Evolutionary conservation across 2,329 filamentous ascomycete species (phyloP).

Genomic region (Fusarium transvaalense): DNA sequence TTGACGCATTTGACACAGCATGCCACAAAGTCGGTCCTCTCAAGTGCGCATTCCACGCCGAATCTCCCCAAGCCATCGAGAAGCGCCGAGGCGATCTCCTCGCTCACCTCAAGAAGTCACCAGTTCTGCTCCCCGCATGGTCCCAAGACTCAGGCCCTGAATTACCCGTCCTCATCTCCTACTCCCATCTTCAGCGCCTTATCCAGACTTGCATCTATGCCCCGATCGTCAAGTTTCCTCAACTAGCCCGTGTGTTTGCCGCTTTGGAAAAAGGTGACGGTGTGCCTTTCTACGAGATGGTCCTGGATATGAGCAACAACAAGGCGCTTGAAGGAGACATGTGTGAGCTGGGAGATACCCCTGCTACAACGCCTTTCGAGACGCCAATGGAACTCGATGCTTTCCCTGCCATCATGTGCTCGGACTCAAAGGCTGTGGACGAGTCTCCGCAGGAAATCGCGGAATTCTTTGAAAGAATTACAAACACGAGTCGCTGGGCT

Average conservation of each 20-base stretch:
- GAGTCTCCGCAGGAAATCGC: constrained; percentile 53
- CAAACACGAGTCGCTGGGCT: constrained; percentile 55
- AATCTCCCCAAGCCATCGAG: constrained; percentile 55
- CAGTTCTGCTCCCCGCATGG: constrained; percentile 57
- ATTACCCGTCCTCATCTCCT: constrained; percentile 64
- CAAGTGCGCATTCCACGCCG: constrained; percentile 60
- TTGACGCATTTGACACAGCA: constrained; percentile 64
- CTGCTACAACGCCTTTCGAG: constrained; percentile 47
- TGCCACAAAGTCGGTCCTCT: constrained; percentile 66
- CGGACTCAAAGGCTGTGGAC: constrained; percentile 54
- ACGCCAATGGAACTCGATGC: constrained; percentile 53
- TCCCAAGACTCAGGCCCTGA: constrained; percentile 50
- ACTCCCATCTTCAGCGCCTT: constrained; percentile 60
- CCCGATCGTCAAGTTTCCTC: constrained; percentile 58
- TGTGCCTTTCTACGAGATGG: constrained; percentile 56
- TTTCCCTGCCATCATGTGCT: constrained; percentile 61
- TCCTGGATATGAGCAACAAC: constrained; percentile 24
- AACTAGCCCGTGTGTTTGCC: constrained; percentile 59
- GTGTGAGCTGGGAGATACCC: constrained; percentile 47
- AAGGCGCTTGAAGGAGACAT: constrained; percentile 26
- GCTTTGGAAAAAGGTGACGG: constrained; percentile 61
- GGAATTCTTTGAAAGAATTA: constrained; percentile 51
- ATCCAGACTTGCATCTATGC: constrained; percentile 60
- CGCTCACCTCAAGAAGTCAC: constrained; percentile 55
- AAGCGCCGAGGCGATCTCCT: constrained; percentile 57